These are phyloP conservation scores for Skeletonema tropicum DNA, from an alignment of 108 stramenopile genomes.

Conservation along the genomic window DNA sequence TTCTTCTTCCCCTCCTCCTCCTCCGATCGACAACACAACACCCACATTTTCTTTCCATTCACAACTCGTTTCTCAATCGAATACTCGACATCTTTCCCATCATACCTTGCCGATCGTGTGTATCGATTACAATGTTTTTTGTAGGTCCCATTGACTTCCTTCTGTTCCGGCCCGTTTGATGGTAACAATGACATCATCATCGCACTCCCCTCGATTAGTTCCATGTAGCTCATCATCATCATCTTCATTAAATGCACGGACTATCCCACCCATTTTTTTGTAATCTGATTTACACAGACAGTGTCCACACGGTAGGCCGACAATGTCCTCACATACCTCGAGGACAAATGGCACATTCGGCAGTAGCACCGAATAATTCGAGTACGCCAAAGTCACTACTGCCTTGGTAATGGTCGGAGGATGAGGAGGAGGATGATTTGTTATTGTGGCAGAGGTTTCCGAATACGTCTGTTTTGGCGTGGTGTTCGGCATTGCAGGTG, in stretches of 20 bases:
- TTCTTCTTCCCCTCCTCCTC: background rate
- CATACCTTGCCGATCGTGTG: slow-evolving; percentile 16
- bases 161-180: slow-evolving; percentile 20
- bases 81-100: slow-evolving; percentile 31
- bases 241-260: slow-evolving; percentile 8
- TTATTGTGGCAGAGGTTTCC: slow-evolving; percentile 15
- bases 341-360: slow-evolving; percentile 39
- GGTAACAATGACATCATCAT: slow-evolving; percentile 16
- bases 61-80: slow-evolving; percentile 26
- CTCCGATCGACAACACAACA: slow-evolving; percentile 15
- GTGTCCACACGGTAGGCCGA: slow-evolving; percentile 36
- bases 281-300: slow-evolving; percentile 40
- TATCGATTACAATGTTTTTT: slow-evolving; percentile 20
- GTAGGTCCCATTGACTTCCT: slow-evolving; percentile 34
- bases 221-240: too few species aligned
- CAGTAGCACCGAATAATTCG: slow-evolving; percentile 27
- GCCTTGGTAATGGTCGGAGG: background rate
- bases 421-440: background rate
- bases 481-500: slow-evolving; percentile 27
- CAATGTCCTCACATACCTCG: slow-evolving; percentile 13
- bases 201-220: background rate
- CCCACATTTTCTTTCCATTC: slow-evolving; percentile 37
- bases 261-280: slow-evolving; percentile 26
- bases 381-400: slow-evolving; percentile 27
- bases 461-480: slow-evolving; percentile 40